phyloP scores from a whole-genome alignment of 169 alveolate species.

The Neospora caninum region DNA sequence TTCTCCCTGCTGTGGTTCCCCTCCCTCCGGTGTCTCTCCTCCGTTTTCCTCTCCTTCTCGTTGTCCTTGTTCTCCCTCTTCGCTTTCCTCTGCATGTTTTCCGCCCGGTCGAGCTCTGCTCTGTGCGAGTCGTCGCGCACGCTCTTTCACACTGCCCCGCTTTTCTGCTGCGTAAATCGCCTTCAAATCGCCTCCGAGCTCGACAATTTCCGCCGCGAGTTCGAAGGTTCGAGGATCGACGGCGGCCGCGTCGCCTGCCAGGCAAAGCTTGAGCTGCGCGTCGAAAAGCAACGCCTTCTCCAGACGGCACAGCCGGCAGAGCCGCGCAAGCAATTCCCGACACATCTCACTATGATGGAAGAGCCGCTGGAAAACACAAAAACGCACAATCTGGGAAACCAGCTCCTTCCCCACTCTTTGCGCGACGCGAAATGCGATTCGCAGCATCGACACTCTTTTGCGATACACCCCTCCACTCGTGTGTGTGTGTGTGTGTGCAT shows the following conservation, averaged over 20 bases:
- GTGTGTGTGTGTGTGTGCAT: too few relatives aligned
- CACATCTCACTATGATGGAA: conserved; percentile 78
- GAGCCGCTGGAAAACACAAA: conserved; percentile 67
- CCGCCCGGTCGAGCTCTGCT: too few relatives aligned
- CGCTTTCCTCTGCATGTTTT: neutral
- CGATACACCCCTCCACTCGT: too few relatives aligned
- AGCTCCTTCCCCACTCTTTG: too few relatives aligned
- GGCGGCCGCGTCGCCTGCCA: conserved; percentile 83
- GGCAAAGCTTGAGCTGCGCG: conserved; percentile 82
- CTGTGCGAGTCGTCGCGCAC: neutral
- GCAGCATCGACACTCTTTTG: too few relatives aligned
- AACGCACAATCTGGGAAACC: neutral
- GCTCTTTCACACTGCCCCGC: conserved; percentile 22
- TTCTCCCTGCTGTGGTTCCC: neutral
- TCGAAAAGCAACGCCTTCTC: conserved; percentile 90
- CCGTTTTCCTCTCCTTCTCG: neutral
- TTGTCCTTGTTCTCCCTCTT: neutral
- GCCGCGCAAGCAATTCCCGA: conserved; percentile 75
- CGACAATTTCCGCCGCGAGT: conserved; percentile 89
- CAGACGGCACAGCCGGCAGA: conserved; percentile 79
- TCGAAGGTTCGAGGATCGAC: conserved; percentile 82
- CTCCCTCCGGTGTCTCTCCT: neutral
- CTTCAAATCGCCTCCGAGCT: conserved; percentile 88
- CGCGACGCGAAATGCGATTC: too few relatives aligned
- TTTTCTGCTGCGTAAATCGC: conserved; percentile 81